Evolutionary conservation across 306 rosid species (phyloP), one percentile per base, ranked within the genome.

Genomic region (Cucurbita pepo): DNA sequence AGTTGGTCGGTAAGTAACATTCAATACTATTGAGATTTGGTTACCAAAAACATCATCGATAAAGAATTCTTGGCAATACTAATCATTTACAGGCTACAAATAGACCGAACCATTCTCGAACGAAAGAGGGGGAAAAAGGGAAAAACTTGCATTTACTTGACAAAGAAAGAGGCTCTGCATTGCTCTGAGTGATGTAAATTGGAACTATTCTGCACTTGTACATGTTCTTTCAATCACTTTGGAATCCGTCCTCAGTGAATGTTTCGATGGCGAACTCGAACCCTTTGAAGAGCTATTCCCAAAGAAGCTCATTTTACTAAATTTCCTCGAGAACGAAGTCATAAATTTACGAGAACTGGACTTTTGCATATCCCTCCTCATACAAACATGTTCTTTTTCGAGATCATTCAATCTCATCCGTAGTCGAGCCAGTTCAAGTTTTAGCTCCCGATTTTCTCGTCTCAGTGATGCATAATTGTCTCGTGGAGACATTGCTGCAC

Each of bases 401-500:
- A 95, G 88, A 78, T 95, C 99, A 79, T 95, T 95, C 61, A 95
- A 77, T 48, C 99, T 83, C 99, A 95, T 95, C 64, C 99, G 74
- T 38, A 95, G 76, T 44, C 97, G 76, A 5, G 97, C 95, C 53
- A 95, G 86, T 79, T 95, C 99, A 6, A 95, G 97, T 78, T 95
- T 95, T 45, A 95, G 86, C 79, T 95, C 99, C 7, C 99, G 99
- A n/a, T 95, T 95, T 80, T 95, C 99, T 5, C 99, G 82, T 77
- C 99, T 82, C 73, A 95, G 73, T 22, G 99, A 95, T 8, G 99
- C 99, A 14, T 95, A 95, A 78, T 95, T 95, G 87, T 95, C 99
- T 14, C 90, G 84, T 6, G 99, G 99, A 75, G 99, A 95, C 99
- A 94, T 94, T 9, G 99, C 97, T 3, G 99, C 99, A 64, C 99